These are phyloP conservation scores for Macrophomina pseudophaseolina DNA, from an alignment of 2,329 filamentous ascomycete genomes.

Conservation along the genomic window DNA sequence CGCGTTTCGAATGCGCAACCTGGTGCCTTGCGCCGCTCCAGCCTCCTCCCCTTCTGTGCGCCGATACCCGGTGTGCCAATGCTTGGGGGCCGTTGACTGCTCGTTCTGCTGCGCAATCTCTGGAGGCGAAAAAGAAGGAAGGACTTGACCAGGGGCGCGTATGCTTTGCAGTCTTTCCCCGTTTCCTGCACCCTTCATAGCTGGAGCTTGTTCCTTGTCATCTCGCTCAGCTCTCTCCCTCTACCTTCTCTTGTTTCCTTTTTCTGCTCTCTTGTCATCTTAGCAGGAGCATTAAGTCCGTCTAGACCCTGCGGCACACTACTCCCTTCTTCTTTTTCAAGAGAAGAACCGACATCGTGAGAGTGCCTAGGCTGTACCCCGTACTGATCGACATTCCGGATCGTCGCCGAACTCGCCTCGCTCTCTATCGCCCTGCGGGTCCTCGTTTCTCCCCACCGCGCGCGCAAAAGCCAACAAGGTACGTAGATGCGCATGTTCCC, in stretches of 20 bases:
- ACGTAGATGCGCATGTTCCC: not conserved
- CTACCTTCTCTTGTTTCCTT: not conserved
- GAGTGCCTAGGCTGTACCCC: not conserved
- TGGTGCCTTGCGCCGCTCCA: not conserved
- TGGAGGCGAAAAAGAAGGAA: not conserved
- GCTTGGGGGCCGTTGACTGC: not conserved
- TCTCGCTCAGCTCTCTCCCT: not conserved
- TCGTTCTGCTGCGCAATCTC: not conserved
- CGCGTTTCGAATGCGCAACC: not conserved
- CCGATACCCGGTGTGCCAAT: not conserved
- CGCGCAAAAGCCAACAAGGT: not conserved
- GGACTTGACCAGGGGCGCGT: not conserved
- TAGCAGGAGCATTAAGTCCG: not conserved
- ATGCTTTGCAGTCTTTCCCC: not conserved
- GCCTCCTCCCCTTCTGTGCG: not conserved
- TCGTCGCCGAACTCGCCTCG: not conserved
- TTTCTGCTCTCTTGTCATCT: not conserved
- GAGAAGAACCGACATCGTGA: not conserved
- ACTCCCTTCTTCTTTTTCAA: not conserved
- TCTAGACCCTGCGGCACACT: not conserved
- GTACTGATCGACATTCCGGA: slow-evolving; percentile 10
- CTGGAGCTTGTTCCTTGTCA: not conserved
- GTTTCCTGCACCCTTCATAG: not conserved
- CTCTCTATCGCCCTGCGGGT: not conserved
- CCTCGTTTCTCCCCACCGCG: not conserved